phyloP scores from a whole-genome alignment of 495 filamentous ascomycete genomes.

The Aspergillus homomorphus region DNA sequence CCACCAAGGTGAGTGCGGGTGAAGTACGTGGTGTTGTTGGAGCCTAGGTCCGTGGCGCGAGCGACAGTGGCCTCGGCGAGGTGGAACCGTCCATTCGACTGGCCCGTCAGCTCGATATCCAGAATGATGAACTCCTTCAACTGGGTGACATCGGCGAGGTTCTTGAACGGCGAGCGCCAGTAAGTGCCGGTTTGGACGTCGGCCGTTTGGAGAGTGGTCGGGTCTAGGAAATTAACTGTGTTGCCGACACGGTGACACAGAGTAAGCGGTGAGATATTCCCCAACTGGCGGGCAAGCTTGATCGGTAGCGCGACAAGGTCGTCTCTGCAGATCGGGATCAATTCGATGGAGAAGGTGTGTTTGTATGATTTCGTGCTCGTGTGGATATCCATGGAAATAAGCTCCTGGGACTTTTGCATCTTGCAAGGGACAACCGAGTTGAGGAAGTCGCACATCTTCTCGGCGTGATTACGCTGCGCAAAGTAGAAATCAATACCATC shows the following conservation, averaged over 20 bases:
- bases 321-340: constrained; percentile 94
- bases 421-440: constrained; percentile 73
- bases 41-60: constrained; percentile 81
- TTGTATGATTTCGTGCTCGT: constrained; percentile 88
- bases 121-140: constrained; percentile 91
- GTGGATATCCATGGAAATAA: constrained; percentile 92
- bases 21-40: constrained; percentile 82
- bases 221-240: constrained; percentile 83
- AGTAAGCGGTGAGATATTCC: constrained; percentile 78
- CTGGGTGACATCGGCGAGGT: constrained; percentile 79
- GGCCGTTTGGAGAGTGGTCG: constrained; percentile 82
- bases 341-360: constrained; percentile 78
- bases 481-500: constrained; percentile 97
- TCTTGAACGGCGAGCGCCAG: constrained; percentile 82
- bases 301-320: constrained; percentile 91
- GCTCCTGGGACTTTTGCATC: constrained; percentile 81
- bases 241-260: constrained; percentile 90
- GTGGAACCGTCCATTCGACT: constrained; percentile 73
- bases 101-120: constrained; percentile 82
- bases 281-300: constrained; percentile 76
- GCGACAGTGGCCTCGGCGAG: constrained; percentile 86
- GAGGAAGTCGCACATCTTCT: constrained; percentile 89
- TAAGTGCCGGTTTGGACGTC: constrained; percentile 77
- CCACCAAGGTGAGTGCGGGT: constrained; percentile 85
- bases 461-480: constrained; percentile 81